Evolutionary conservation across 352 stramenopile genomes (phyloP), one percentile per base, ranked within the genome.

Genomic region (Phytopythium aichiense): DNA sequence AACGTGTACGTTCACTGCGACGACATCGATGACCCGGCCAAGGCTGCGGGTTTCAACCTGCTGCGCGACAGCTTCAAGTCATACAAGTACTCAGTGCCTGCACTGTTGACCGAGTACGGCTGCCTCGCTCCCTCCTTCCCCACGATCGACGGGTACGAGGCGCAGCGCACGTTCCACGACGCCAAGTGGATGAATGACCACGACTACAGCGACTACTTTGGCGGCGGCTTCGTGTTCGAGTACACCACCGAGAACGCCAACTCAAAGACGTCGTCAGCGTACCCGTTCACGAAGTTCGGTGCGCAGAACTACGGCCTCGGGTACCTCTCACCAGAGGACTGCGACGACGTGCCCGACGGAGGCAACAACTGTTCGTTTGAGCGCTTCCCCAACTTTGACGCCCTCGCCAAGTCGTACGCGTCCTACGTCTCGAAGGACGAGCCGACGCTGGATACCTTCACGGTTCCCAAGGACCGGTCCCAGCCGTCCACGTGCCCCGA

Each of bases 1-100:
- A 96, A 95, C 66, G 73, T 76, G 43, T 95, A 95, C 64, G 64
- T 91, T 18, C 76, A 92, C 37, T 96, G 88, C 64, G 73, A 91
- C 56, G 67, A 79, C 59, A 74, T 73, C 46, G 70, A 61, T 15
- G 73, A 85, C 57, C 58, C 74, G 20, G 53, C 23, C 1, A 73
- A 88, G 13, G 72, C 70, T 16, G 63, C 66, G 16, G 86, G 85
- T 2, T 94, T 89, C 61, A 79, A 85, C 53, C 43, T 77, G 30
- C 68, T 96, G 12, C 69, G 65, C 31, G 64, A 82, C 45, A 75
- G 71, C 67, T 94, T 95, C 64, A 66, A 70, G 40, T 55, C 46
- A 11, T 88, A 87, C 61, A 72, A 94, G 49, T 84, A 76, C 62
- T 76, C 69, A 33, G 69, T 76, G 37, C 69, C 69, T 13, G 60